Conservation (phyloP, 176 grass and related monocot genomes). For the Calamus simplicifolius region DNA sequence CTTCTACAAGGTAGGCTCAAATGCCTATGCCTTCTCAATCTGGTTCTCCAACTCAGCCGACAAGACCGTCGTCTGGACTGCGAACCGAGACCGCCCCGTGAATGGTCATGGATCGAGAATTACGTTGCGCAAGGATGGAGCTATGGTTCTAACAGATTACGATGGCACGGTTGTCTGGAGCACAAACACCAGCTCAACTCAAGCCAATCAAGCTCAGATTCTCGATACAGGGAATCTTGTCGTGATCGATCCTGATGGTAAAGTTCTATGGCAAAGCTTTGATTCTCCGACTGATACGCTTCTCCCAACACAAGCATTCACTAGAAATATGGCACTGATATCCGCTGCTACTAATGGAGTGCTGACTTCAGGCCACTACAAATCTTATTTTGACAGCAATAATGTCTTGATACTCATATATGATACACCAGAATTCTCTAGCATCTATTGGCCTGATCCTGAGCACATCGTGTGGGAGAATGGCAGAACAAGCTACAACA, state of each 20-base stretch:
- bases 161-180: constrained; percentile 50
- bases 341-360: no score
- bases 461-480: no score
- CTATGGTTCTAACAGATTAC: constrained; percentile 44
- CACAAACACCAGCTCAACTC: constrained; percentile 21
- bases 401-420: no score
- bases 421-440: no score
- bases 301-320: no score
- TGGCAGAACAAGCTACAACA: no score
- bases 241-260: constrained; percentile 23
- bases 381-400: no score
- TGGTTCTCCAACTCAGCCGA: constrained; percentile 43
- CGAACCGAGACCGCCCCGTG: constrained; percentile 39
- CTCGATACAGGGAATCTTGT: constrained; percentile 69
- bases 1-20: constrained; percentile 45
- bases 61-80: constrained; percentile 52
- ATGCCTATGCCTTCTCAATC: constrained; percentile 60
- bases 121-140: constrained; percentile 27
- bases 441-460: no score
- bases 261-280: constrained; percentile 38
- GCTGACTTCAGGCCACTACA: no score
- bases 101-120: constrained; percentile 56
- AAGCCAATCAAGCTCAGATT: constrained; percentile 17
- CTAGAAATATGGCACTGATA: no score
- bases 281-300: neutral